Percentiles rank a stretch among this genome's conserved stretches.
These are phyloP conservation scores for Monosporascus sp. DNA, from an alignment of 2,329 filamentous ascomycete species.

Conservation along the genomic window DNA sequence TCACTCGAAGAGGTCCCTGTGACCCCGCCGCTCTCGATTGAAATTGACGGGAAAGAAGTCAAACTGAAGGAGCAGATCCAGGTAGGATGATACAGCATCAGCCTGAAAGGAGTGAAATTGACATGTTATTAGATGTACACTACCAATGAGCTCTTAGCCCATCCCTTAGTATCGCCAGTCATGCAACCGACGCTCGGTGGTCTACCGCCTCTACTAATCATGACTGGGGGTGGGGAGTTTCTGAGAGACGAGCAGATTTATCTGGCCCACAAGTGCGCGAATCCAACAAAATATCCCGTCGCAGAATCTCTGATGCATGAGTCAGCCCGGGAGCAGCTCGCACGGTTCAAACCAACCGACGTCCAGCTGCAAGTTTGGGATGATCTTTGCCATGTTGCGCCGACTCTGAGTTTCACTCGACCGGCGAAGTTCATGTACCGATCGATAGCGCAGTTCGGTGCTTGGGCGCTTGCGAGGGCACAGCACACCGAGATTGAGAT, in stretches of 20 bases:
- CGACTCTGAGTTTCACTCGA: slow-evolving; percentile 91
- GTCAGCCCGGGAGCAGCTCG: slow-evolving; percentile 52
- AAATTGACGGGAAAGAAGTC: slow-evolving; percentile 64
- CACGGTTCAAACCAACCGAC: slow-evolving; percentile 73
- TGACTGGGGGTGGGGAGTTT: slow-evolving; percentile 83
- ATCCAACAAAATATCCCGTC: slow-evolving; percentile 72
- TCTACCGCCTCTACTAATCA: slow-evolving; percentile 78
- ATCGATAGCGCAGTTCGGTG: slow-evolving; percentile 85
- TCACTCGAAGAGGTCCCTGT: slow-evolving; percentile 15
- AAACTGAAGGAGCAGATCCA: slow-evolving; percentile 90
- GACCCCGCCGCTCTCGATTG: slow-evolving; percentile 51
- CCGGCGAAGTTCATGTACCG: slow-evolving; percentile 96
- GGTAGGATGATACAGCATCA: slow-evolving; percentile 35
- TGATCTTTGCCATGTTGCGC: slow-evolving; percentile 84
- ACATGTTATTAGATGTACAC: slow-evolving; percentile 53
- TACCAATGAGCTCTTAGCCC: slow-evolving; percentile 76
- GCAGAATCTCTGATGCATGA: slow-evolving; percentile 58
- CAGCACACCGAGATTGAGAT: slow-evolving; percentile 79
- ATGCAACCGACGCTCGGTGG: slow-evolving; percentile 86
- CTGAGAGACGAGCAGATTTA: slow-evolving; percentile 94
- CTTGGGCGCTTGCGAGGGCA: slow-evolving; percentile 80
- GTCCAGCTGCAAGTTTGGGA: slow-evolving; percentile 97
- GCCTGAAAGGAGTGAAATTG: neutral
- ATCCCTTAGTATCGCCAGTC: slow-evolving; percentile 85
- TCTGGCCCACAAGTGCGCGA: slow-evolving; percentile 86